These are phyloP conservation scores for Meyerozyma guilliermondii DNA, from an alignment of 1,139 yeast genomes.

Conservation along the genomic window DNA sequence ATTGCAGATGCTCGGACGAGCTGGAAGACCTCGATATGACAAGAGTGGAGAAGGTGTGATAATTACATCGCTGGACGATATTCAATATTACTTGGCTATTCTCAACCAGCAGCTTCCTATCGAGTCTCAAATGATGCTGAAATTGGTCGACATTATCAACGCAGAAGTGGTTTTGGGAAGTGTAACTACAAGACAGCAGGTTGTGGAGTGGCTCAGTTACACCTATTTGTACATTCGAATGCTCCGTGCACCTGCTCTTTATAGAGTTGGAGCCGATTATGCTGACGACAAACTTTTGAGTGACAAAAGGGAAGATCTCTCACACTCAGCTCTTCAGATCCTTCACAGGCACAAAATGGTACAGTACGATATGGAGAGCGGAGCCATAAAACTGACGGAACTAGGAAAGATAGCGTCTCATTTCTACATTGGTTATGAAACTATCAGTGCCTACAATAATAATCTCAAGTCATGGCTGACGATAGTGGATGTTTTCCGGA, in stretches of 20 bases:
- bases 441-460: constrained; percentile 60
- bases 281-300: constrained; percentile 44
- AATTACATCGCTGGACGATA: constrained; percentile 79
- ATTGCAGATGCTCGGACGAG: constrained; percentile 93
- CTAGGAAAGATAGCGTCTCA: constrained; percentile 84
- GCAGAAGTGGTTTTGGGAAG: constrained; percentile 84
- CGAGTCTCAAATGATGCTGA: constrained; percentile 77
- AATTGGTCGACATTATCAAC: constrained; percentile 69
- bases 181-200: constrained; percentile 57
- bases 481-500: constrained; percentile 68
- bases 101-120: constrained; percentile 89
- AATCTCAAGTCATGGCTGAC: constrained; percentile 61
- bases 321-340: constrained; percentile 67
- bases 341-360: constrained; percentile 54
- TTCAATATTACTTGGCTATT: constrained; percentile 84
- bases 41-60: constrained; percentile 91
- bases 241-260: constrained; percentile 66
- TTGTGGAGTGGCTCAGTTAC: constrained; percentile 71
- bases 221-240: constrained; percentile 81
- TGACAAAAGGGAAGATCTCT: constrained; percentile 59
- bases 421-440: constrained; percentile 72
- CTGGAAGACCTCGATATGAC: constrained; percentile 95
- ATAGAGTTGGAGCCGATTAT: constrained; percentile 70
- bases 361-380: constrained; percentile 49
- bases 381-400: constrained; percentile 54